A percentile compares a stretch with the other conserved stretches of the same genome.
Evolutionary conservation across 2,329 filamentous ascomycete genomes (phyloP).

Genomic region (Blastomyces gilchristii): DNA sequence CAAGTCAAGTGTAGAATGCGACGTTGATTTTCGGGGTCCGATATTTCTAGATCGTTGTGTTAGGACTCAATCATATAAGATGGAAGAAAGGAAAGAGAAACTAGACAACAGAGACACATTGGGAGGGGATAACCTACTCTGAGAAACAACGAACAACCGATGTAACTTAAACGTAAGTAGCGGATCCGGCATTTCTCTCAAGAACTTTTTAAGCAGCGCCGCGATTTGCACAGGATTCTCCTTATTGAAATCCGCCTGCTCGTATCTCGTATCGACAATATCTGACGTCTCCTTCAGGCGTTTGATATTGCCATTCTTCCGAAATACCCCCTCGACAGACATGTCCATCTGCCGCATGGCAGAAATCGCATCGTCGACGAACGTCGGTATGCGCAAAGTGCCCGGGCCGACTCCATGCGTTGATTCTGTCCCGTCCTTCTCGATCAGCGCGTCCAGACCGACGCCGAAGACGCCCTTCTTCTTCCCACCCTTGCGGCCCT

Average conservation of each 20-base stretch:
- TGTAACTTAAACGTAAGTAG: slow-evolving; percentile 93
- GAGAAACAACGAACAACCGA: slow-evolving; percentile 76
- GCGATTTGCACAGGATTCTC: slow-evolving; percentile 91
- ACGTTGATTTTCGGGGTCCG: slow-evolving; percentile 68
- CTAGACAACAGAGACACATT: slow-evolving; percentile 8
- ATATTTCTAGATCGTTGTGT: slow-evolving; percentile 47
- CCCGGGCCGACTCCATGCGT: slow-evolving; percentile 92
- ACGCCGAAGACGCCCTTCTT: slow-evolving; percentile 94
- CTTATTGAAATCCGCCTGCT: slow-evolving; percentile 73
- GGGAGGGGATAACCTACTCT: slow-evolving; percentile 46
- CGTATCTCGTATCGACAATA: slow-evolving; percentile 74
- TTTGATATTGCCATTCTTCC: slow-evolving; percentile 98
- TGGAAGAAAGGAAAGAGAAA: slow-evolving; percentile 7
- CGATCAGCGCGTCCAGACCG: slow-evolving; percentile 74
- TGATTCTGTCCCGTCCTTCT: slow-evolving; percentile 92
- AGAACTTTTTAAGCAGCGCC: slow-evolving; percentile 86
- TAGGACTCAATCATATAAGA: slow-evolving; percentile 10
- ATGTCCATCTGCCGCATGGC: slow-evolving; percentile 99
- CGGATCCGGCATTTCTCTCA: slow-evolving; percentile 88
- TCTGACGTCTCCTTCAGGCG: slow-evolving; percentile 79
- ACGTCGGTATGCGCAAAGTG: slow-evolving; percentile 77
- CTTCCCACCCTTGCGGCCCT: slow-evolving; percentile 58
- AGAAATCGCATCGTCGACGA: slow-evolving; percentile 87
- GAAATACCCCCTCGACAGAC: slow-evolving; percentile 95
- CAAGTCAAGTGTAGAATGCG: slow-evolving; percentile 83